Percentiles rank a stretch among this genome's conserved stretches.
These are phyloP conservation scores for Fagopyrum homotropicum DNA, from an alignment of 148 eudicot genomes.

Conservation along the genomic window DNA sequence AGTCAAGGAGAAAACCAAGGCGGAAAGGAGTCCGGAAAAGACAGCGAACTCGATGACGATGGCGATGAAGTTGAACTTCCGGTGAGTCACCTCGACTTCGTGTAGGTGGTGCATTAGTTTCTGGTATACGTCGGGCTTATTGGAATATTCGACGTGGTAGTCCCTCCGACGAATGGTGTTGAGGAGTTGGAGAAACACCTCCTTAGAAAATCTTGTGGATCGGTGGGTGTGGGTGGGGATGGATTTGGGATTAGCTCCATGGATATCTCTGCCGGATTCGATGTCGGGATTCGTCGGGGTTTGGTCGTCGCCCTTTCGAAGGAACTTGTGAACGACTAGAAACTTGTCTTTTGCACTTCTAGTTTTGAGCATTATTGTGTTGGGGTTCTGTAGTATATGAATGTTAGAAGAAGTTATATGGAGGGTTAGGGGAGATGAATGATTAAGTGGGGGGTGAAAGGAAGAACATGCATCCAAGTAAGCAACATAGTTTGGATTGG, in stretches of 20 bases:
- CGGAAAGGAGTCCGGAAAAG: neutral
- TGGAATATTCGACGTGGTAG: neutral
- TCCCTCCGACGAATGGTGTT: neutral
- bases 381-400: neutral
- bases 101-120: slow-evolving; percentile 1
- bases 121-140: neutral
- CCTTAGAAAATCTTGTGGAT: neutral
- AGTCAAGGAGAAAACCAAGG: neutral
- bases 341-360: too few relatives aligned
- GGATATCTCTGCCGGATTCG: neutral
- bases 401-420: too few relatives aligned
- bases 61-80: neutral
- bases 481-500: too few relatives aligned
- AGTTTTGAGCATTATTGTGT: neutral
- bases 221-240: neutral
- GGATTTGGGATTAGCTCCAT: neutral
- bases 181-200: neutral
- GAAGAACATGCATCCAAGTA: neutral
- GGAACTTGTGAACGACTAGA: too few relatives aligned
- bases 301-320: too few relatives aligned
- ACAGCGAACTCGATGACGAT: neutral
- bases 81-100: neutral
- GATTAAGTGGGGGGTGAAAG: neutral
- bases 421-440: neutral
- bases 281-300: neutral